These are phyloP conservation scores for Triangularia verruculosa DNA, from an alignment of 2,329 filamentous ascomycete species.

Conservation along the genomic window DNA sequence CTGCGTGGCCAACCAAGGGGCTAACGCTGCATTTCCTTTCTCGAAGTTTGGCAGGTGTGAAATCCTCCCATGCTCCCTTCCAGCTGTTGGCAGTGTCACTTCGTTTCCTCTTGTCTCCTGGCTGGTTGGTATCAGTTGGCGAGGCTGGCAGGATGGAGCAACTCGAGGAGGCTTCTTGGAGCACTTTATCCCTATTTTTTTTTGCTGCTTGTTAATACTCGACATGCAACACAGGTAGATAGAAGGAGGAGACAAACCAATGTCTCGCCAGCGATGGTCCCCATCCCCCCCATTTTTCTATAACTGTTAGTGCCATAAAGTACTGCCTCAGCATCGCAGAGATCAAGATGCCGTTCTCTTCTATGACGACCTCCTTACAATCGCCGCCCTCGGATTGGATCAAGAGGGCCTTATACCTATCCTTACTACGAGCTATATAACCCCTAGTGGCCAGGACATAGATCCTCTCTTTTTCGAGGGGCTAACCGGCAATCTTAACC, in stretches of 20 bases:
- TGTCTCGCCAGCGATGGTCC: slow-evolving; percentile 59
- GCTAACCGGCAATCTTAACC: slow-evolving; percentile 57
- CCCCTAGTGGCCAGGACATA: slow-evolving; percentile 78
- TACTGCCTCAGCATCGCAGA: slow-evolving; percentile 86
- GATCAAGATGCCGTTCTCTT: slow-evolving; percentile 84
- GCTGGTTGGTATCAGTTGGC: neutral
- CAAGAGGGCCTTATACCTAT: slow-evolving; percentile 77
- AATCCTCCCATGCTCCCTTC: neutral
- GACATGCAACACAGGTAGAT: too few relatives aligned
- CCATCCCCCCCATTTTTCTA: slow-evolving; percentile 76
- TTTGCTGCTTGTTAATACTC: neutral
- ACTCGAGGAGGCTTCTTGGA: neutral
- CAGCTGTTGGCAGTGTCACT: neutral
- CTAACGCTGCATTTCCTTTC: slow-evolving; percentile 2
- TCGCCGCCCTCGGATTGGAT: slow-evolving; percentile 71
- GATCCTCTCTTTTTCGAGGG: slow-evolving; percentile 58
- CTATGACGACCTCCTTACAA: slow-evolving; percentile 74
- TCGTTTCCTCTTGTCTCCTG: neutral
- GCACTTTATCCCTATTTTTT: slow-evolving; percentile 18
- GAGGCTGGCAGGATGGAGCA: neutral
- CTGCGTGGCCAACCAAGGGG: slow-evolving; percentile 39
- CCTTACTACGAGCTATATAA: slow-evolving; percentile 87
- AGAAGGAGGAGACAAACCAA: slow-evolving; percentile 48
- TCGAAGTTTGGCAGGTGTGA: slow-evolving; percentile 2
- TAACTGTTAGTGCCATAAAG: slow-evolving; percentile 79